Evolutionary conservation across 176 grass and related monocot genomes (phyloP).

Genomic region (Triticum timopheevii): DNA sequence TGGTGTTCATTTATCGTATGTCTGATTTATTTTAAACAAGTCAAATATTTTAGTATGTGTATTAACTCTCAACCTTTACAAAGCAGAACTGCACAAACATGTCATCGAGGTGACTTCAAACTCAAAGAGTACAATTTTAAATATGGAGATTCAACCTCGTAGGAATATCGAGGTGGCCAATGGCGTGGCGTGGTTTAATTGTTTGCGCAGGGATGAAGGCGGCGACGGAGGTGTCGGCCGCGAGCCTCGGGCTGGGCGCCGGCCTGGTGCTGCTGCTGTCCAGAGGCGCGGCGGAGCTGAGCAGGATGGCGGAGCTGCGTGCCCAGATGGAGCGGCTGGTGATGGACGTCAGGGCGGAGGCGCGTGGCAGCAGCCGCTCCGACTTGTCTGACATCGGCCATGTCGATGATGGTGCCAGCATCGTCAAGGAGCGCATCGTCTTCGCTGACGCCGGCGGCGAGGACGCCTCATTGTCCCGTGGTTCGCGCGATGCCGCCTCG

Average conservation of each 20-base stretch:
- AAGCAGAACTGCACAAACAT: too few species aligned
- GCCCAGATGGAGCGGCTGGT: constrained; percentile 77
- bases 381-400: constrained; percentile 18
- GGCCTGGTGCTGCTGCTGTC: constrained; percentile 65
- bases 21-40: too few species aligned
- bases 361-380: constrained; percentile 7
- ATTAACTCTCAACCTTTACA: too few species aligned
- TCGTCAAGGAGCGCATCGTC: constrained; percentile 4
- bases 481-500: background rate
- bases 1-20: too few species aligned
- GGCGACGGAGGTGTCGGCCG: constrained; percentile 41
- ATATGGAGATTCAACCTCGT: too few species aligned
- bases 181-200: background rate
- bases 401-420: constrained; percentile 7
- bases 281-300: constrained; percentile 67
- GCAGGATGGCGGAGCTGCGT: constrained; percentile 74
- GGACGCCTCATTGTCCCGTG: background rate
- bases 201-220: constrained; percentile 54
- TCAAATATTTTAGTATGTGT: too few species aligned
- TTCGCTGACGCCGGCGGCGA: background rate
- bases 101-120: too few species aligned
- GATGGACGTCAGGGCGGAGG: constrained; percentile 43
- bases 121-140: too few species aligned
- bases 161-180: background rate
- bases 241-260: constrained; percentile 71